A percentile compares a stretch with the other conserved stretches of the same genome.
These are phyloP conservation scores for Tulasnella sp. DNA, from an alignment of 768 basidiomycete genomes.

Conservation along the genomic window DNA sequence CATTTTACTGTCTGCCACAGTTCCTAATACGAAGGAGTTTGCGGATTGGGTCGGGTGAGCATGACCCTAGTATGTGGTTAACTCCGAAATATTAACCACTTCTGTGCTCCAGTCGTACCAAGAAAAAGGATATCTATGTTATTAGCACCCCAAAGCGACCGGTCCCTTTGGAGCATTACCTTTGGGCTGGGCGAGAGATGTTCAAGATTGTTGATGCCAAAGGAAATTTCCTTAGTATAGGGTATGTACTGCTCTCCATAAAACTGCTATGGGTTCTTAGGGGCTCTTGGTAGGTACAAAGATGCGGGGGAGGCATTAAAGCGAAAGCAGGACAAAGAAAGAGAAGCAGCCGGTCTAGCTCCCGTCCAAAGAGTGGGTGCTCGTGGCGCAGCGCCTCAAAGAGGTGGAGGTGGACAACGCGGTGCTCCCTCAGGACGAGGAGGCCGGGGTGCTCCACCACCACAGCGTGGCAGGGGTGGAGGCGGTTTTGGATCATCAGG, in stretches of 20 bases:
- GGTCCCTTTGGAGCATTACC: slow-evolving; percentile 93
- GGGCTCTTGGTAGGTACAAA: slow-evolving; percentile 60
- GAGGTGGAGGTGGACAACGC: slow-evolving; percentile 46
- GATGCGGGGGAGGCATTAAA: slow-evolving; percentile 82
- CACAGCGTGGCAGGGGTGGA: slow-evolving; percentile 49
- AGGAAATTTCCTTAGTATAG: slow-evolving; percentile 65
- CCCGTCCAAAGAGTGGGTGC: slow-evolving; percentile 83
- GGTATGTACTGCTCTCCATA: slow-evolving; percentile 49
- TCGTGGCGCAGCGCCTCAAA: slow-evolving; percentile 59
- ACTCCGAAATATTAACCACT: background rate
- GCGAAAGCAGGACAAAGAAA: slow-evolving; percentile 96
- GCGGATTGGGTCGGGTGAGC: slow-evolving; percentile 98
- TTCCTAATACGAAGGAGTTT: slow-evolving; percentile 96
- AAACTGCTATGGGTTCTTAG: slow-evolving; percentile 1
- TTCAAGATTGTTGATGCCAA: slow-evolving; percentile 89
- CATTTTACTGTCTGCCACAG: slow-evolving; percentile 93
- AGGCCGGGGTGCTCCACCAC: slow-evolving; percentile 44
- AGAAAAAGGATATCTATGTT: slow-evolving; percentile 99
- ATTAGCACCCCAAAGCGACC: slow-evolving; percentile 95
- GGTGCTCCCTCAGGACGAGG: slow-evolving; percentile 49
- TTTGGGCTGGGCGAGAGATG: slow-evolving; percentile 89
- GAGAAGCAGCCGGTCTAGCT: slow-evolving; percentile 88
- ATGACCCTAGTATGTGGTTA: background rate
- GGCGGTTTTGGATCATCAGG: slow-evolving; percentile 38
- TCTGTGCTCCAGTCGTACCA: slow-evolving; percentile 67